Evolutionary conservation across 495 filamentous ascomycete genomes (phyloP).

Genomic region (Haplographium delicatum): DNA sequence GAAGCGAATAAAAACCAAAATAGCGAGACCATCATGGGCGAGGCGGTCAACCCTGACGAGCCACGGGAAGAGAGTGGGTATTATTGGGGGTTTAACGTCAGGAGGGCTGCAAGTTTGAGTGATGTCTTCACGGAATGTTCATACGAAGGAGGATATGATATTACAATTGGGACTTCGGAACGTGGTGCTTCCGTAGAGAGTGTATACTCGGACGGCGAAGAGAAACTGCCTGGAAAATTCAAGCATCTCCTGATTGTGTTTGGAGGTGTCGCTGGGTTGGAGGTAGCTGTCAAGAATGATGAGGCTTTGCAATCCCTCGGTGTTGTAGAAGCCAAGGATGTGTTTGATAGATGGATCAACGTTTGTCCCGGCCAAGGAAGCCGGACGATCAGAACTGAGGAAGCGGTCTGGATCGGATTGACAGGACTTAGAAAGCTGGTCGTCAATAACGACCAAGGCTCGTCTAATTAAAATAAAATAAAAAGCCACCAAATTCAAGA

Average conservation of each 20-base stretch:
- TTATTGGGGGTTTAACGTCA: slow-evolving; percentile 71
- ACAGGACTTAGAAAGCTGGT: slow-evolving; percentile 49
- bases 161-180: slow-evolving; percentile 71
- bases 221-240: slow-evolving; percentile 42
- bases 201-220: slow-evolving; percentile 33
- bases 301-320: slow-evolving; percentile 48
- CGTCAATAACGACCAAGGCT: slow-evolving; percentile 21
- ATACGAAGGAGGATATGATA: slow-evolving; percentile 59
- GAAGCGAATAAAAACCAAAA: slow-evolving; percentile 11
- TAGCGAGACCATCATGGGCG: slow-evolving; percentile 27
- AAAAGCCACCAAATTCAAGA: too few species aligned
- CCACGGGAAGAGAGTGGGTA: slow-evolving; percentile 65
- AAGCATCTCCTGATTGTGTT: slow-evolving; percentile 66
- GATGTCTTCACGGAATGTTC: slow-evolving; percentile 60
- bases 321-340: slow-evolving; percentile 50
- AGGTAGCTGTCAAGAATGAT: slow-evolving; percentile 64
- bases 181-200: slow-evolving; percentile 52
- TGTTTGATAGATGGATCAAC: slow-evolving; percentile 78
- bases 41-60: slow-evolving; percentile 51
- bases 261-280: slow-evolving; percentile 67
- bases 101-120: slow-evolving; percentile 53
- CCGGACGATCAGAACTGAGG: slow-evolving; percentile 71
- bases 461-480: too few species aligned
- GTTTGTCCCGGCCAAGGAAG: slow-evolving; percentile 69
- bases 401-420: slow-evolving; percentile 68